Evolutionary conservation across 495 filamentous ascomycete genomes (phyloP), one percentile per base, ranked within the genome.

Genomic region (Halenospora varia): DNA sequence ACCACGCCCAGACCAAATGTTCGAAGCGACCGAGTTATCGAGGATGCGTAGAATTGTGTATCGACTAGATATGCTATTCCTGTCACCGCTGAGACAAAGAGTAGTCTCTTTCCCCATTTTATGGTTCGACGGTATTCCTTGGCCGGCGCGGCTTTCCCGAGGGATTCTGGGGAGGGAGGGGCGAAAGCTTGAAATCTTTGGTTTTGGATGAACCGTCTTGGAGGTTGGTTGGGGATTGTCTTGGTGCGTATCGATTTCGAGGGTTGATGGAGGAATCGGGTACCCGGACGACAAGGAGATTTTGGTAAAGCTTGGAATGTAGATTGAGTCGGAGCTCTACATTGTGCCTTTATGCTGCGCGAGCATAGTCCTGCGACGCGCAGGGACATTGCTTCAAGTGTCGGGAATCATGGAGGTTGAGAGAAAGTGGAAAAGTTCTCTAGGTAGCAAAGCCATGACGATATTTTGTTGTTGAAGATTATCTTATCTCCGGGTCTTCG

Each of bases 1-100:
- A 96, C 53, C n/a, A 92, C 66, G 40, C 90, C 95, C 4, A 84
- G 78, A 10, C 77, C 75, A 66, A 97, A 92, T 1, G 94, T 96
- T 40, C 85, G 86, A 25, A 85, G 72, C n/a, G 87, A 94, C 48
- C 93, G 88, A 20, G 82, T 84, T 39, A 96, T 68, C 20, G 87
- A 83, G 6, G 88, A 82, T 19, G 89, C 88, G 72, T 95, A 93
- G 65, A 87, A 77, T 40, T 85, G 77, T 10, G 63, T 80, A 71
- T 98, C 93, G 60, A 87, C 44, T 15, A 79, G 71, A 68, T 88
- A 96, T 53, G 79, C 64, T 18, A 77, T 61, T 13, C 86, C 89
- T 40, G 79, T 68, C 10, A 80, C 66, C 40, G 80, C 67, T 3
- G 85, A 82, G 54, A 87, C 56, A 58, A 89, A 82, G 49, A 89